Conservation (phyloP, 2,329 filamentous ascomycete species). For the Cordyceps fumosorosea region DNA sequence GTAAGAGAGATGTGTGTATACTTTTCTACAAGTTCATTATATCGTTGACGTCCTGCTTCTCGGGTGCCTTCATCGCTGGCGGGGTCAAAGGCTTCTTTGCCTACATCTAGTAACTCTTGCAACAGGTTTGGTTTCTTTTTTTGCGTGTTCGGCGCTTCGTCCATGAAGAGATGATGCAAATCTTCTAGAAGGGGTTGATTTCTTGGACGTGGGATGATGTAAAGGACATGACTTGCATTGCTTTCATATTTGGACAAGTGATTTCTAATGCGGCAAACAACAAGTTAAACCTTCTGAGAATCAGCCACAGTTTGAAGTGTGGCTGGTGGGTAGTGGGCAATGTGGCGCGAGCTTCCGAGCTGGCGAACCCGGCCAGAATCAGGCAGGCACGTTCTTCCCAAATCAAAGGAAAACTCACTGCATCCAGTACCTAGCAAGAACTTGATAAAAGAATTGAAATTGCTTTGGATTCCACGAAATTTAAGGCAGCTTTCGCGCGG, state of each 20-base stretch:
- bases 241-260: not conserved
- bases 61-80: constrained; percentile 27
- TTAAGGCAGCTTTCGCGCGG: no score
- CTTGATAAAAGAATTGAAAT: no score
- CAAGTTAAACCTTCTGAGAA: not conserved
- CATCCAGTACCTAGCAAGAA: no score
- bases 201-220: not conserved
- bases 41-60: constrained; percentile 31
- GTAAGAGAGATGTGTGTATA: constrained; percentile 23
- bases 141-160: constrained; percentile 19
- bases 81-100: constrained; percentile 44
- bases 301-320: not conserved
- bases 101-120: constrained; percentile 32
- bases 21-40: constrained; percentile 43
- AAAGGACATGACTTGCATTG: not conserved
- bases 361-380: no score
- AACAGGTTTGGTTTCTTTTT: constrained; percentile 24
- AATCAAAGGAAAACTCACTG: no score
- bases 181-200: not conserved
- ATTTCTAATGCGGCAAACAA: not conserved
- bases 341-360: constrained; percentile 1
- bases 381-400: no score
- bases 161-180: constrained; percentile 17
- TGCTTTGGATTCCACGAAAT: no score
- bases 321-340: not conserved